A percentile compares a stretch with the other conserved stretches of the same genome.
phyloP scores from a whole-genome alignment of 805 yeast genomes.

The Nakazawaea ambrosiae region DNA sequence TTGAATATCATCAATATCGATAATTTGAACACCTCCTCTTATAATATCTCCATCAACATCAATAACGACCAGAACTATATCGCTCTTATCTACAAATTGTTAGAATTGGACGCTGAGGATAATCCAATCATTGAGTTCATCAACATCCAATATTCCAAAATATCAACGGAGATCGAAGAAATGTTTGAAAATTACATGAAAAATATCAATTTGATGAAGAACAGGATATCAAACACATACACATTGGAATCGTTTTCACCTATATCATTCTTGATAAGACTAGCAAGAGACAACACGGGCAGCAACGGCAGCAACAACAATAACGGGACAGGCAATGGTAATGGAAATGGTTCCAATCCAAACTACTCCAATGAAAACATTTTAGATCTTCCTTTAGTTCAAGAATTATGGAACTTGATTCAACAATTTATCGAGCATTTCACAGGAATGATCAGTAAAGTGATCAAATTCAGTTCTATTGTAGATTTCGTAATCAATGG shows the following conservation, averaged over 20 bases:
- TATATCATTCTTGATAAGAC: constrained; percentile 5
- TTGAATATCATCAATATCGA: constrained; percentile 29
- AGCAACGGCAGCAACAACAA: too few relatives aligned
- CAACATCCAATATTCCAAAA: constrained; percentile 35
- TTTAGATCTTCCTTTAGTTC: constrained; percentile 44
- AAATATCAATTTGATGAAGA: constrained; percentile 32
- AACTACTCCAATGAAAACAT: neutral
- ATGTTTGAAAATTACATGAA: constrained; percentile 33
- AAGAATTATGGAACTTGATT: constrained; percentile 54
- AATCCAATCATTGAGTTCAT: constrained; percentile 66
- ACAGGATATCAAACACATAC: constrained; percentile 19
- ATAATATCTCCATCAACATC: constrained; percentile 2
- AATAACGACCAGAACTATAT: constrained; percentile 24
- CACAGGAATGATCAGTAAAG: constrained; percentile 25
- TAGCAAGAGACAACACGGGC: constrained; percentile 1
- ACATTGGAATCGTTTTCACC: constrained; percentile 4
- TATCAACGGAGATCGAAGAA: constrained; percentile 31
- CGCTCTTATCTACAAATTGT: constrained; percentile 41
- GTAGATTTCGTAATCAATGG: constrained; percentile 50
- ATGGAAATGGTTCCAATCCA: too few relatives aligned
- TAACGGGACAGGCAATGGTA: too few relatives aligned
- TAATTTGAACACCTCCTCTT: constrained; percentile 13
- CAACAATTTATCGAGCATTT: constrained; percentile 34
- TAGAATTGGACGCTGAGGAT: constrained; percentile 56
- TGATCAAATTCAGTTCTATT: constrained; percentile 46